phyloP scores from a whole-genome alignment of 345 rosid species.

The Salix udensis region DNA sequence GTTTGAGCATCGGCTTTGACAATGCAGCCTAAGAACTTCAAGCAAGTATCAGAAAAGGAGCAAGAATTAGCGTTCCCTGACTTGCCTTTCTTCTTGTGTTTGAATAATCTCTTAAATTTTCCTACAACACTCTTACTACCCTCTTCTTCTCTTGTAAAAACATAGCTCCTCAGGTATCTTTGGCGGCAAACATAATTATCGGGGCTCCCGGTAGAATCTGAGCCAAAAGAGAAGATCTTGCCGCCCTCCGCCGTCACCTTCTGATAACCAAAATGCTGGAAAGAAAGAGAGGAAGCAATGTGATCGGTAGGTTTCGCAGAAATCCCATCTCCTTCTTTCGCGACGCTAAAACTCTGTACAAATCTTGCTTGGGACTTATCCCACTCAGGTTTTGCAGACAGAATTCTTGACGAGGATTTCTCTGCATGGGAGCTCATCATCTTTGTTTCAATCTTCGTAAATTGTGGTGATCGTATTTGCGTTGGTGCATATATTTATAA shows the following conservation, averaged over 20 bases:
- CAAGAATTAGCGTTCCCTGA: background rate
- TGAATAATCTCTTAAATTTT: conserved; percentile 13
- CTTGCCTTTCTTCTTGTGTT: background rate
- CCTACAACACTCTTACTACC: background rate
- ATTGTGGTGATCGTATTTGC: too few relatives aligned
- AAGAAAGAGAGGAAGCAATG: background rate
- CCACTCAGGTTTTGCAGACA: conserved; percentile 31
- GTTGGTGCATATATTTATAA: too few relatives aligned
- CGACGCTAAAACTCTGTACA: background rate
- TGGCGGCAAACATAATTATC: conserved; percentile 22
- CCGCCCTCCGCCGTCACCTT: background rate
- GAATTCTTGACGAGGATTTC: background rate
- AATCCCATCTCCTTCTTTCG: background rate
- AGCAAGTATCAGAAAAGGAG: background rate
- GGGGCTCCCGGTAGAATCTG: conserved; percentile 1
- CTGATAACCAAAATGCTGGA: background rate
- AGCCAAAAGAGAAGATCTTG: background rate
- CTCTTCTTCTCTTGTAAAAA: conserved; percentile 16
- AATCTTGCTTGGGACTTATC: conserved; percentile 26
- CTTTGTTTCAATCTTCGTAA: background rate
- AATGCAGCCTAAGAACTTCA: conserved; percentile 6
- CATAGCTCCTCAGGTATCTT: conserved; percentile 36
- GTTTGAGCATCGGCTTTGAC: conserved; percentile 10
- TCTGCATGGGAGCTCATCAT: conserved; percentile 7
- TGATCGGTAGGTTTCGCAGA: background rate